Evolutionary conservation across 805 yeast genomes (phyloP), one percentile per base, ranked within the genome.

Genomic region (Brettanomyces naardenensis): DNA sequence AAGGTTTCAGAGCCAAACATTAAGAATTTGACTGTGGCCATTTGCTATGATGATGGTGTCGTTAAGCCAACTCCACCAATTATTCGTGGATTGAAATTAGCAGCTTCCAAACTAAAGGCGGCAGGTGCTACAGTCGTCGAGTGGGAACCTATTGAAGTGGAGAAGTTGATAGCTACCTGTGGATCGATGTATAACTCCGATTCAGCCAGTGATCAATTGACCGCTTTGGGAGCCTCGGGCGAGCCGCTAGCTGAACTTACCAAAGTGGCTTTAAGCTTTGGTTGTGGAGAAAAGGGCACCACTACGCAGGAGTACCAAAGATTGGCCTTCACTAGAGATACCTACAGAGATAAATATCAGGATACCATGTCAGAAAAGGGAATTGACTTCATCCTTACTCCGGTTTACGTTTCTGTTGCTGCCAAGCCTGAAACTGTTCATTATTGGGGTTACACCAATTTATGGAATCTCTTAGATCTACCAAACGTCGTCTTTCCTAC

Each of bases 391-490:
- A 65, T 81, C 42, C 53, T 81, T 31, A 64, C 75, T 32, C 87
- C 87, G 38, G 65, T 75, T 11, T 75, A 78, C 56, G 71, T 68
- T 38, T 75, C 75, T 40, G 80, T 77, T 27, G 84, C 88, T 15
- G 80, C 84, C 32, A 65, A 67, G 40, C 76, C 78, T 5, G 75
- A 69, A 33, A 66, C 66, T 22, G 63, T 75, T 11, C 69, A 70
- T 49, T 79, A 78, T 58, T 81, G 88, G 86, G 79, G 86, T 1
- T 82, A 81, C 64, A 79, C 87, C 3, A 62, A 80, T 3, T 63
- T 79, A 47, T 81, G 78, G 76, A 81, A 81, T 58, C 51, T 79
- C 39, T 56, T 80, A 42, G 90, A 81, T 54, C 67, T 72, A 48
- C 86, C 89, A 15, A 69, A 73, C 26, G 71, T 75, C 37, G 65